Percentiles rank a stretch among this genome's conserved stretches.
phyloP scores from a whole-genome alignment of 2,329 filamentous ascomycete species.

The Claviceps humidiphila region DNA sequence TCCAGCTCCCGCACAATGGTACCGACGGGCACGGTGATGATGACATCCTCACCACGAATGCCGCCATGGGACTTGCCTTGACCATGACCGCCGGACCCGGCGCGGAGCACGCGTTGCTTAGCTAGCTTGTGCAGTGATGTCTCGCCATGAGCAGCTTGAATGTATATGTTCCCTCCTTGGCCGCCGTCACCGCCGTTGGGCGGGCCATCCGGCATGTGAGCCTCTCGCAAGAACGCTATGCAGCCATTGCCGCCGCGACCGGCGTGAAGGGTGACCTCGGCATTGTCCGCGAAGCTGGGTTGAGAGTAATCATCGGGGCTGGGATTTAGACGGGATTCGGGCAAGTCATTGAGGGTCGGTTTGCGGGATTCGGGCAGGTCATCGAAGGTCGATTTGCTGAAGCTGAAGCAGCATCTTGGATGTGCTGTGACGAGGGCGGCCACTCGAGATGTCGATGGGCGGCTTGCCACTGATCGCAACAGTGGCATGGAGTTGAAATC shows the following conservation, averaged over 20 bases:
- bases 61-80: constrained; percentile 63
- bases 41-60: constrained; percentile 69
- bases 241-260: constrained; percentile 83
- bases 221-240: constrained; percentile 85
- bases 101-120: constrained; percentile 59
- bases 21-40: constrained; percentile 84
- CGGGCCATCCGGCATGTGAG: constrained; percentile 76
- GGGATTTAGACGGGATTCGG: constrained; percentile 58
- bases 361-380: constrained; percentile 14
- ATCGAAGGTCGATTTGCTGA: constrained; percentile 19
- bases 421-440: background rate
- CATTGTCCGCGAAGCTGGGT: constrained; percentile 77
- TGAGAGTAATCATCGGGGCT: constrained; percentile 70
- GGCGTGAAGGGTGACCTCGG: constrained; percentile 61
- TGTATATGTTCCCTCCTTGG: constrained; percentile 81
- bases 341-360: constrained; percentile 21
- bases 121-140: constrained; percentile 89
- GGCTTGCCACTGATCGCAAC: constrained; percentile 3
- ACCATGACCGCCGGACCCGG: constrained; percentile 63
- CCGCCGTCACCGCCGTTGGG: constrained; percentile 93
- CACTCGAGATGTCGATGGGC: constrained; percentile 2
- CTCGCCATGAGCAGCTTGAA: constrained; percentile 82
- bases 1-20: constrained; percentile 78
- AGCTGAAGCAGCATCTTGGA: constrained; percentile 3
- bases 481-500: constrained; percentile 3